Conservation (phyloP, 805 yeast genomes). For the Wickerhamomyces chambardii region DNA sequence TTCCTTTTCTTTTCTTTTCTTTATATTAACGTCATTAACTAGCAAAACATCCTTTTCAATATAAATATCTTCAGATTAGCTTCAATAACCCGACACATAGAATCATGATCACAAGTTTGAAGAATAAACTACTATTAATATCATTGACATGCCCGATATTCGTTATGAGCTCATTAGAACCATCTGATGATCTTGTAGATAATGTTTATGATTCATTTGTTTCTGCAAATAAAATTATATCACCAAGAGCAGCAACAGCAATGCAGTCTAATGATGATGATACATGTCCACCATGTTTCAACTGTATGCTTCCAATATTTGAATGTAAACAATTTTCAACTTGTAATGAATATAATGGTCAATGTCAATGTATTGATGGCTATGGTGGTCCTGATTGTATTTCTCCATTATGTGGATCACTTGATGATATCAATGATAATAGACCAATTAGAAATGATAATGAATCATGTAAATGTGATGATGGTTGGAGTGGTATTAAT, state of each 20-base stretch:
- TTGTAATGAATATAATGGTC: constrained; percentile 85
- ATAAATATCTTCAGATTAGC: no score
- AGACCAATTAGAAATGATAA: constrained; percentile 55
- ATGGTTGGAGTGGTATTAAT: constrained; percentile 93
- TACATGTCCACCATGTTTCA: constrained; percentile 86
- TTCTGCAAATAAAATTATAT: background rate
- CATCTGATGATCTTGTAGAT: no score
- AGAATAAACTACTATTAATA: no score
- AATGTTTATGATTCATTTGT: no score
- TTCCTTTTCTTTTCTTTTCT: no score
- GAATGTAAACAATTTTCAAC: constrained; percentile 82
- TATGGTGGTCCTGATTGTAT: constrained; percentile 93
- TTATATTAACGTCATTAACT: no score
- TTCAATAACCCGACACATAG: no score
- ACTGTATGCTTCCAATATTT: constrained; percentile 87
- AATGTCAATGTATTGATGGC: constrained; percentile 88
- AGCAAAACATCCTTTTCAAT: no score
- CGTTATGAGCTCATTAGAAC: no score
- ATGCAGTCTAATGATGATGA: constrained; percentile 15
- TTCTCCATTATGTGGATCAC: constrained; percentile 78
- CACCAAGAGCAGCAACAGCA: background rate
- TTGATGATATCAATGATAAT: constrained; percentile 46
- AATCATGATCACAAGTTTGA: no score
- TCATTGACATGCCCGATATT: no score
- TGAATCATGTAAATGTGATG: constrained; percentile 56